These are phyloP conservation scores for Wickerhamiella bombiphila DNA, from an alignment of 805 yeast genomes.

Conservation along the genomic window DNA sequence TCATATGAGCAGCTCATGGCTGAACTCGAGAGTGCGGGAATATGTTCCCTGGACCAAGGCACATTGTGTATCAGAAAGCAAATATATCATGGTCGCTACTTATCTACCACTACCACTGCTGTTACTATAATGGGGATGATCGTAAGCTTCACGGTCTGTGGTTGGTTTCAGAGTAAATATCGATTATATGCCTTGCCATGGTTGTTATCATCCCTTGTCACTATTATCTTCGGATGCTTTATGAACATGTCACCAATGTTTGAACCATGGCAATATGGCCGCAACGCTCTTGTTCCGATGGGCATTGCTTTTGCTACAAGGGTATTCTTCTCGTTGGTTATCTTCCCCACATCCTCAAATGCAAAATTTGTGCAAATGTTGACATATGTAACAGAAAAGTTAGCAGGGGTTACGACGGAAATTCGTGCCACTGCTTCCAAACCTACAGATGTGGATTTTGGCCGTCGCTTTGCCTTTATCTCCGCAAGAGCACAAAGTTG, in stretches of 20 bases:
- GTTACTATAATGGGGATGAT: slow-evolving; percentile 18
- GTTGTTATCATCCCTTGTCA: slow-evolving; percentile 17
- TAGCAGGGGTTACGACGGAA: slow-evolving; percentile 1
- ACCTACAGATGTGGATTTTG: slow-evolving; percentile 12
- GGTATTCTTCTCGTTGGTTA: slow-evolving; percentile 14
- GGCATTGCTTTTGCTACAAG: slow-evolving; percentile 18
- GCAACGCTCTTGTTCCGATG: slow-evolving; percentile 16
- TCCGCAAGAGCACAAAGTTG: slow-evolving; percentile 8
- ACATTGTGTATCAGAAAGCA: slow-evolving; percentile 13
- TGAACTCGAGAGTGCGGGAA: slow-evolving; percentile 13
- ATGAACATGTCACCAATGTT: slow-evolving; percentile 18
- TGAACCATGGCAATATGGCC: slow-evolving; percentile 15
- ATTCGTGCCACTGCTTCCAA: neutral
- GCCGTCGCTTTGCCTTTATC: slow-evolving; percentile 5
- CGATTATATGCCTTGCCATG: slow-evolving; percentile 16
- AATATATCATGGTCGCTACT: slow-evolving; percentile 16
- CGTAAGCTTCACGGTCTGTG: slow-evolving; percentile 12
- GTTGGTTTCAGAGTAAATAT: slow-evolving; percentile 11
- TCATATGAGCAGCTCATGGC: slow-evolving; percentile 6
- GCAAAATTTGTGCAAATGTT: slow-evolving; percentile 12
- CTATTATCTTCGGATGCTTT: slow-evolving; percentile 15
- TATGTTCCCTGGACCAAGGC: slow-evolving; percentile 12
- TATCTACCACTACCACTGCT: slow-evolving; percentile 13
- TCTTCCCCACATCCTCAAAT: slow-evolving; percentile 21
- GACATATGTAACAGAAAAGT: slow-evolving; percentile 10